Percentiles rank a stretch among this genome's conserved stretches.
Conservation (phyloP, 2,329 filamentous ascomycete genomes). For the Clonostachys byssicola region DNA sequence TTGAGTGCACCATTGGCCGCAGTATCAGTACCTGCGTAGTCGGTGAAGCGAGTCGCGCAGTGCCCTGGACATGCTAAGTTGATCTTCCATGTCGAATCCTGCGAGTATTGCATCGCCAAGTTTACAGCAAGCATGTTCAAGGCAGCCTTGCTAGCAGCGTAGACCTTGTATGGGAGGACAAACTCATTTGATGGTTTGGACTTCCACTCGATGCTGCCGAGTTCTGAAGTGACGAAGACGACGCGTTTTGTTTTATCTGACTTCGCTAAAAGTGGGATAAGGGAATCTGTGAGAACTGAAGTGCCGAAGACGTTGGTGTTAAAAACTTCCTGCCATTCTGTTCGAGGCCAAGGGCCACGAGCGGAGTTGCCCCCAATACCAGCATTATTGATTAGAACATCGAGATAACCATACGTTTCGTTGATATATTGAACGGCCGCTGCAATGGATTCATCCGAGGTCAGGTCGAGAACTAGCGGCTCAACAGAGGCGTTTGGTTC, state of each 20-base stretch:
- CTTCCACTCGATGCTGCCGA: slow-evolving; percentile 21
- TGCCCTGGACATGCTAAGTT: slow-evolving; percentile 29
- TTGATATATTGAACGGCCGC: slow-evolving; percentile 14
- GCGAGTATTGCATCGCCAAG: slow-evolving; percentile 19
- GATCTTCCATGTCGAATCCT: slow-evolving; percentile 20
- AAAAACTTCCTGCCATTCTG: slow-evolving; percentile 30
- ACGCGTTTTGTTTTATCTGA: slow-evolving; percentile 15
- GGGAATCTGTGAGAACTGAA: slow-evolving; percentile 16
- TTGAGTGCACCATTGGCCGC: no score
- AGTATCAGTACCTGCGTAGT: no score
- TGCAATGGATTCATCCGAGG: slow-evolving; percentile 24
- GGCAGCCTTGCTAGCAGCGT: slow-evolving; percentile 34
- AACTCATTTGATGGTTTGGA: slow-evolving; percentile 13
- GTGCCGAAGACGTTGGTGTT: slow-evolving; percentile 38
- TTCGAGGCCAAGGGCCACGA: slow-evolving; percentile 20
- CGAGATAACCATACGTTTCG: slow-evolving; percentile 28
- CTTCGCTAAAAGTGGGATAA: slow-evolving; percentile 19
- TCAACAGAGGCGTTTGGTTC: slow-evolving; percentile 9
- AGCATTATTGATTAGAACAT: slow-evolving; percentile 37
- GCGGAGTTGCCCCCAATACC: slow-evolving; percentile 16
- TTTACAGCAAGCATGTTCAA: slow-evolving; percentile 31
- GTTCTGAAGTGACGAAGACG: slow-evolving; percentile 28
- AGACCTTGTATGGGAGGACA: slow-evolving; percentile 18
- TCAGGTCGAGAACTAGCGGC: slow-evolving; percentile 27
- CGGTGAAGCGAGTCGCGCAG: no score